Percentiles rank a stretch among this genome's conserved stretches.
phyloP scores from a whole-genome alignment of 108 stramenopile genomes.

The Chaetoceros muelleri region DNA sequence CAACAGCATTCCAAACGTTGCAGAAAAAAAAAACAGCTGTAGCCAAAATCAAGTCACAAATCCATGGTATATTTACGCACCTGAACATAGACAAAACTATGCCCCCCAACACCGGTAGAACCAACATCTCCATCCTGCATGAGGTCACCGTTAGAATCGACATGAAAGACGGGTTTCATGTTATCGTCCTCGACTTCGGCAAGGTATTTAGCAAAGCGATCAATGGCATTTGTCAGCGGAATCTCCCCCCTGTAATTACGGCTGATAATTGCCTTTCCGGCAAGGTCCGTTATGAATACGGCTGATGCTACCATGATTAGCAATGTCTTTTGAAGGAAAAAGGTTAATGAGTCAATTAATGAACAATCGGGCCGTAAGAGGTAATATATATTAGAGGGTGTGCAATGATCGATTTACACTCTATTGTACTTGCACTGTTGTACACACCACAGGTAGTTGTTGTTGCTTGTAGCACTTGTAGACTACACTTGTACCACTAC shows the following conservation, averaged over 20 bases:
- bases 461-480: too few species aligned
- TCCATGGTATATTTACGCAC: conserved; percentile 35
- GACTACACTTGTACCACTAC: too few species aligned
- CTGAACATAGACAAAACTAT: conserved; percentile 76
- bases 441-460: too few species aligned
- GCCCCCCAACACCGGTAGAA: conserved; percentile 49
- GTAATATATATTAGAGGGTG: too few species aligned
- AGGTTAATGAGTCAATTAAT: too few species aligned
- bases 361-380: too few species aligned
- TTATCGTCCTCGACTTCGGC: conserved; percentile 68
- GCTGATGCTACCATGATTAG: conserved; percentile 84
- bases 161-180: conserved; percentile 75
- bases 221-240: conserved; percentile 70
- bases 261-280: conserved; percentile 94
- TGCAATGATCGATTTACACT: too few species aligned
- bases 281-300: conserved; percentile 79
- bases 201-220: conserved; percentile 68
- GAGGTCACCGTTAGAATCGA: conserved; percentile 58
- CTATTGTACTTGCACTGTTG: too few species aligned
- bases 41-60: background rate
- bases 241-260: conserved; percentile 98
- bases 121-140: conserved; percentile 39
- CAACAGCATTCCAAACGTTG: too few species aligned
- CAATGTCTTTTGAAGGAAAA: too few species aligned
- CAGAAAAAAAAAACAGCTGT: background rate